These are phyloP conservation scores for Zymoseptoria pseudotritici DNA, from an alignment of 2,329 filamentous ascomycete species.

Conservation along the genomic window DNA sequence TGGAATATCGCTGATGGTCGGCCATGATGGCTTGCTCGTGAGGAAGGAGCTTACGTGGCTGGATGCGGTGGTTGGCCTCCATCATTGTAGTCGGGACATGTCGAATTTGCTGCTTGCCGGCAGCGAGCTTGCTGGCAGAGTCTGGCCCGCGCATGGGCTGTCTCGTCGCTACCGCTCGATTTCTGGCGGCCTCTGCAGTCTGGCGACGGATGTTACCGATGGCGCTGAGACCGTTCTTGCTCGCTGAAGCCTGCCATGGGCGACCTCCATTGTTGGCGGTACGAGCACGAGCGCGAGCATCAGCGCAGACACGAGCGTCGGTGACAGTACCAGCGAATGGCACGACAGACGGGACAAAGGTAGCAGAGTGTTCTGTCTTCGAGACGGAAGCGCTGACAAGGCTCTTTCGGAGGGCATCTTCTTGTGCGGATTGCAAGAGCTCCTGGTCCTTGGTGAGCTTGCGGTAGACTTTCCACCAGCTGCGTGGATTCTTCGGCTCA, in stretches of 20 bases:
- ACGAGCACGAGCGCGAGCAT: not conserved
- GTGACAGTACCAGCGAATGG: constrained; percentile 5
- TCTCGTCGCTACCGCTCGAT: constrained; percentile 4
- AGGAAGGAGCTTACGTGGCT: constrained; percentile 15
- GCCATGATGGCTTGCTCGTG: constrained; percentile 11
- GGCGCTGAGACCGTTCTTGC: constrained; percentile 1
- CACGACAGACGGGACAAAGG: constrained; percentile 20
- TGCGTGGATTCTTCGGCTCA: constrained; percentile 56
- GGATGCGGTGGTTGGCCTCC: constrained; percentile 7
- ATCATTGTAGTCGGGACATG: constrained; percentile 16
- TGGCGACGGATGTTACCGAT: constrained; percentile 18
- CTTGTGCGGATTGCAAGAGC: constrained; percentile 26
- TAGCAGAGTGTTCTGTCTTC: constrained; percentile 47
- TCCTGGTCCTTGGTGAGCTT: constrained; percentile 38
- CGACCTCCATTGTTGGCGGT: not conserved
- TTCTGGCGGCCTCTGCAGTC: constrained; percentile 9
- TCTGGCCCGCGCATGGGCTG: constrained; percentile 8
- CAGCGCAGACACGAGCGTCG: not conserved
- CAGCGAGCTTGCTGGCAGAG: constrained; percentile 6
- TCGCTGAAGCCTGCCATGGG: not conserved
- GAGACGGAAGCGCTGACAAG: constrained; percentile 55
- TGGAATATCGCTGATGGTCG: constrained; percentile 5
- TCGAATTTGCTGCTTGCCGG: constrained; percentile 13
- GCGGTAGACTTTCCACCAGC: constrained; percentile 72
- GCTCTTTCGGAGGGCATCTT: constrained; percentile 37